Base-by-base conservation (phyloP, 2,329 filamentous ascomycete genomes). In the Cercospora beticola region DNA sequence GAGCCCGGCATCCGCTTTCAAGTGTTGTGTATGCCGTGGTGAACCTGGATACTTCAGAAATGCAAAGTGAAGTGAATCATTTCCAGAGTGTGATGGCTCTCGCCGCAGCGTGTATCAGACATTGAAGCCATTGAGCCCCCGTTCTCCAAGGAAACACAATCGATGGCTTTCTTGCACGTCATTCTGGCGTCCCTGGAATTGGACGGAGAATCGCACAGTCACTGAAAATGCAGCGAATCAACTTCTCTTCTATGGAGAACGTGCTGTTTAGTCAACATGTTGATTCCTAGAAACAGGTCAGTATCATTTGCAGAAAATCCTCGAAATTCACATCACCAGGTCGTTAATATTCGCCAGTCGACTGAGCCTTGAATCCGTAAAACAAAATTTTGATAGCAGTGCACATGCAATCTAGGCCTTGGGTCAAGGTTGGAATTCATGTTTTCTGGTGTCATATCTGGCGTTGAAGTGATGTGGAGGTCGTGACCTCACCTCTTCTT, bases 401-500 rank as follows among this genome's bases (percentile, higher is more conserved):
- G n/a, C 7, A 18, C 1, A 49, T 49, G 43, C 43, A 21, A 23
- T 23, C 2, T 40, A n/a, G 36, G 18, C 8, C 9, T 8, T 6
- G 4, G 8, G 9, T 23, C 18, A 23, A 23, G 18, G 43, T 18
- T 49, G 18, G 5, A 2, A 49, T 49, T 49, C 18, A 40, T 36
- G 43, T 21, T 46, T 21, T 21, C 43, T 46, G 43, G 9, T n/a
- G n/a, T 10, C 9, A 46, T 46, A 21, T 46, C n/a, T 8, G 16
- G 18, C 4, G 21, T 6, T 16, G 23, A 23, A 28, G 10, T 54
- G 18, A 14, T 23, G 6, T n/a, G 21, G 18, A 56, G 6, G 5
- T 14, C 12, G 23, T n/a, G 12, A 28, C 3, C 8, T 59, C 65
- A 68, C 46, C 66, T 56, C 63, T 54, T 68, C 59, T 69, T 66